Base-by-base conservation (phyloP, 2,329 filamentous ascomycete species). In the Leptodontidium sp. region DNA sequence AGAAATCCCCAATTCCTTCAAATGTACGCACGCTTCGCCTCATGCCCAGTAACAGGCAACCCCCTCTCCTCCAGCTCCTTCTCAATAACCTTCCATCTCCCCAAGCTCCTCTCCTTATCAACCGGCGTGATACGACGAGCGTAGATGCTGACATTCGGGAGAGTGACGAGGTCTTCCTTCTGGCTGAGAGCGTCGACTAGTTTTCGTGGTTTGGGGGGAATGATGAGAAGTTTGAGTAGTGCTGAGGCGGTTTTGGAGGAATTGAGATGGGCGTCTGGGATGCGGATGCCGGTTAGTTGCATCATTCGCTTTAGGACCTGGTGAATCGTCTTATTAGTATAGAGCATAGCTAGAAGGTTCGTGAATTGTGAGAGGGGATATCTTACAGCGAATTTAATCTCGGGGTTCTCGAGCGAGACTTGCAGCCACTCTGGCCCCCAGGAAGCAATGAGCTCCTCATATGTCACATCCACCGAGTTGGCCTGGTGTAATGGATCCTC, bases 251-350 rank as follows among this genome's bases (percentile, higher is more conserved):
- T 89, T 63, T 79, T 80, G 70, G 88, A 83, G 55, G 83, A 82
- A 61, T 83, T 81, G 70, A 97, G 86, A 73, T 87, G 85, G 58
- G 87, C 83, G 80, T 98, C 95, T 17, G 91, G 84, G 72, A 97
- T 84, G 68, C 88, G 87, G 70, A 90, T 87, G 70, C 93, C 93
- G n/a, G 91, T 94, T 69, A 97, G 84, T 79, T 96, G 92, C 79
- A 91, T 88, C 70, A 94, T 83, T 68, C 93, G 90, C 82, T 97
- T 97, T 76, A 90, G 83, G 72, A 96, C 85, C 94, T 98, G 73
- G 3, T 32, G 50, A 24, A 7, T 50, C 2, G 47, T 50, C 24
- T 57, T 40, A 59, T 75, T 66, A 74, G 70, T 32, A 65, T 64
- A 29, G 17, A 47, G 1, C 2, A 15, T 2, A 47, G 32, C 14